Evolutionary conservation across 306 rosid species (phyloP).

Genomic region (Abrus precatorius): DNA sequence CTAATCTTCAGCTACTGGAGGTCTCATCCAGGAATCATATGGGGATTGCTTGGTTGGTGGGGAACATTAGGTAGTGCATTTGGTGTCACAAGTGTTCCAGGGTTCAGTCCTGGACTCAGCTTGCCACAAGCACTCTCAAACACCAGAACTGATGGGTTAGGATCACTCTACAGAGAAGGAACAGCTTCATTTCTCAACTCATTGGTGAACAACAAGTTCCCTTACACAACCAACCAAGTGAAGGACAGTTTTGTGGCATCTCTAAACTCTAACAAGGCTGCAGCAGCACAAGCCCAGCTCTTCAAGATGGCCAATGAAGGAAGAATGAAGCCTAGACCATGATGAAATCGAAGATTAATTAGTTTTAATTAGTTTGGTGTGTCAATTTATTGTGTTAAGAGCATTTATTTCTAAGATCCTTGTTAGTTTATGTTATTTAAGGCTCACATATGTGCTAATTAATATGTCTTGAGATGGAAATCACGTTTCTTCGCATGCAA

Average conservation of each 20-base stretch:
- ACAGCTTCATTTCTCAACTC: constrained; percentile 88
- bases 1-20: constrained; percentile 80
- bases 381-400: constrained; percentile 33
- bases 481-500: constrained; percentile 36
- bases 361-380: constrained; percentile 35
- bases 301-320: constrained; percentile 95
- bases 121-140: constrained; percentile 86
- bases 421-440: constrained; percentile 46
- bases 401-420: constrained; percentile 37
- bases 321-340: constrained; percentile 61
- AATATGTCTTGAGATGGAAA: constrained; percentile 38
- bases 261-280: constrained; percentile 76
- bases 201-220: constrained; percentile 76
- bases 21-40: constrained; percentile 76
- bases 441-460: constrained; percentile 40
- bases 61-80: constrained; percentile 83
- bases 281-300: constrained; percentile 70
- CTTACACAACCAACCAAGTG: constrained; percentile 79
- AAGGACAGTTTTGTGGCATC: constrained; percentile 69
- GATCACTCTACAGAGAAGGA: constrained; percentile 83
- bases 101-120: constrained; percentile 61
- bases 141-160: constrained; percentile 80
- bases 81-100: constrained; percentile 68
- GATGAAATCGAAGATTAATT: constrained; percentile 41
- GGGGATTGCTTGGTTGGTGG: constrained; percentile 96